phyloP scores from a whole-genome alignment of 345 rosid species.

The Populus deltoides region DNA sequence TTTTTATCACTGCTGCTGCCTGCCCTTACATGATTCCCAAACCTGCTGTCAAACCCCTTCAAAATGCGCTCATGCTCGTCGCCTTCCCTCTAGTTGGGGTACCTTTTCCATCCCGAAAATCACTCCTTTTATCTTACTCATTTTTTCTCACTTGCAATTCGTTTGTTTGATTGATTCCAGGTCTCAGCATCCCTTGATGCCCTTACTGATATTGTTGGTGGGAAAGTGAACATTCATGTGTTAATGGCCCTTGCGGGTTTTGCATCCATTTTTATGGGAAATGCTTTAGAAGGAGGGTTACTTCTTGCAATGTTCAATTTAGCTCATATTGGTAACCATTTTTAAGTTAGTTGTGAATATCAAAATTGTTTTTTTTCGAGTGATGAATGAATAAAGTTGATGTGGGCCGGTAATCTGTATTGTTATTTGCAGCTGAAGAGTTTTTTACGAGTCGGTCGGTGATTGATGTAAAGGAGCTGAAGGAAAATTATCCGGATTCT shows the following conservation, averaged over 20 bases:
- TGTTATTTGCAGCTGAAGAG: conserved; percentile 76
- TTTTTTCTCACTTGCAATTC: background rate
- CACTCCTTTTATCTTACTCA: background rate
- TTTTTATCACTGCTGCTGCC: conserved; percentile 72
- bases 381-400: too few relatives aligned
- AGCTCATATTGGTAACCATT: conserved; percentile 80
- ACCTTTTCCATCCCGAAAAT: conserved; percentile 15
- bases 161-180: conserved; percentile 31
- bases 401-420: background rate
- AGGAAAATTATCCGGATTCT: conserved; percentile 85
- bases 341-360: background rate
- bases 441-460: conserved; percentile 86
- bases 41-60: conserved; percentile 56
- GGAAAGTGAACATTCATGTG: conserved; percentile 91
- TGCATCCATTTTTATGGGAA: conserved; percentile 95
- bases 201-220: conserved; percentile 77
- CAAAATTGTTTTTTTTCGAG: background rate
- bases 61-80: conserved; percentile 55
- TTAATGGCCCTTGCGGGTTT: conserved; percentile 96
- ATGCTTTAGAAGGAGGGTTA: conserved; percentile 88
- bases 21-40: conserved; percentile 72
- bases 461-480: conserved; percentile 92
- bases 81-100: conserved; percentile 96
- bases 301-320: conserved; percentile 96
- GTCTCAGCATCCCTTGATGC: conserved; percentile 93